Evolutionary conservation across 164 flowering plant genomes (phyloP).

Genomic region (Tetrastigma voinierianum): DNA sequence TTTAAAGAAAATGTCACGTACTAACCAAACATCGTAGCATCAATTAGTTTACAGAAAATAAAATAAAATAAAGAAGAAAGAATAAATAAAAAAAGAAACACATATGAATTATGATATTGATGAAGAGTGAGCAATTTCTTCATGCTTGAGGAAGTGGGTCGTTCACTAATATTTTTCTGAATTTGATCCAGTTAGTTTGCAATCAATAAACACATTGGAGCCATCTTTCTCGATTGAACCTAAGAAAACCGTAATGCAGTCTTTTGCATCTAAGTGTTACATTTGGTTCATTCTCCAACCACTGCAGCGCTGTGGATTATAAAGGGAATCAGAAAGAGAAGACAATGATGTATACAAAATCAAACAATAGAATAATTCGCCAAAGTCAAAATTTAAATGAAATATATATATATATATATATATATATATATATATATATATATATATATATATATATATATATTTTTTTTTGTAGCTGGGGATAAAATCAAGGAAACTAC

Average conservation of each 20-base stretch:
- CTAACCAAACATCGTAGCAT: not conserved
- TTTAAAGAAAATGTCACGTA: constrained; percentile 23
- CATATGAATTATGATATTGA: too few relatives aligned
- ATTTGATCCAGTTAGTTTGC: constrained; percentile 71
- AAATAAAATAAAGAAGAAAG: too few relatives aligned
- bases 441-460: too few relatives aligned
- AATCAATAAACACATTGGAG: constrained; percentile 68
- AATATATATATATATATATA: too few relatives aligned
- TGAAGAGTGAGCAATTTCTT: not conserved
- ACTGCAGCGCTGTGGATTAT: constrained; percentile 43
- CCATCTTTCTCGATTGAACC: constrained; percentile 84
- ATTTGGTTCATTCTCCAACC: constrained; percentile 77
- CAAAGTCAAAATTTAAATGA: not conserved
- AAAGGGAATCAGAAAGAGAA: not conserved
- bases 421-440: too few relatives aligned
- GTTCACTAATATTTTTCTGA: too few relatives aligned
- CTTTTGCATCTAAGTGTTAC: constrained; percentile 71
- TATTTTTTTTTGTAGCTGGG: too few relatives aligned
- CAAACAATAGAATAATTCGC: not conserved
- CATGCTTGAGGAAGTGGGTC: not conserved
- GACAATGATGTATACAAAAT: not conserved
- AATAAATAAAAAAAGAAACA: not conserved
- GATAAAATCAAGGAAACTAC: too few relatives aligned
- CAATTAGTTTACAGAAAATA: too few relatives aligned
- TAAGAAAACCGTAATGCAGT: constrained; percentile 80